Evolutionary conservation across 805 yeast genomes (phyloP).

Genomic region (Grigorovia transvaalensis): DNA sequence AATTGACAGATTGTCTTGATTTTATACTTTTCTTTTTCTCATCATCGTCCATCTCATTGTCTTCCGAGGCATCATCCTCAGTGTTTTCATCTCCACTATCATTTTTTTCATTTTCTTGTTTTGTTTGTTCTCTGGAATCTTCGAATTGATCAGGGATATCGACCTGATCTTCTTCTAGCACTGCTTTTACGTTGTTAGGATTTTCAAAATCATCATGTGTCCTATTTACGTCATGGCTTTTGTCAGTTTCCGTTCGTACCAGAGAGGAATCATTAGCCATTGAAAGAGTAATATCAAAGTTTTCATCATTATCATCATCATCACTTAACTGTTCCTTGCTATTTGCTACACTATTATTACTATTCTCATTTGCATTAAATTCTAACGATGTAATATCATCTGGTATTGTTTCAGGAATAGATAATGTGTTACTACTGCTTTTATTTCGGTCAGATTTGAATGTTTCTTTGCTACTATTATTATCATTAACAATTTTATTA

Average conservation of each 20-base stretch:
- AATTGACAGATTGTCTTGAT: slow-evolving; percentile 10
- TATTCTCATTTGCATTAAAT: neutral
- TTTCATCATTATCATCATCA: neutral
- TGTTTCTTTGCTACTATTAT: slow-evolving; percentile 3
- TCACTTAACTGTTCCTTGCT: neutral
- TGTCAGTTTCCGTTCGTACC: neutral
- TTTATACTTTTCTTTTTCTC: neutral
- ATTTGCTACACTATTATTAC: neutral
- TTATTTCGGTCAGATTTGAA: neutral
- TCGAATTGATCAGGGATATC: no score
- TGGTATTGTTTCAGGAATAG: neutral
- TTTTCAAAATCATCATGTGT: neutral
- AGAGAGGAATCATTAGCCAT: neutral
- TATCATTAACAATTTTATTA: slow-evolving; percentile 13
- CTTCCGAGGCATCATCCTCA: neutral
- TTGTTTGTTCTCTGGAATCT: neutral
- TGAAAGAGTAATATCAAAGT: neutral
- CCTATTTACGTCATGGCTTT: neutral
- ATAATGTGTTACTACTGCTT: neutral
- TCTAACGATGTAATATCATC: neutral
- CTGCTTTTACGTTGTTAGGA: neutral
- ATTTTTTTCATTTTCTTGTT: neutral
- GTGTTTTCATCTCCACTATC: neutral
- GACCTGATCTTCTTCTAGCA: no score
- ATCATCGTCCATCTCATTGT: neutral